These are phyloP conservation scores for Rhizopogon vinicolor DNA, from an alignment of 768 basidiomycete species.

Conservation along the genomic window DNA sequence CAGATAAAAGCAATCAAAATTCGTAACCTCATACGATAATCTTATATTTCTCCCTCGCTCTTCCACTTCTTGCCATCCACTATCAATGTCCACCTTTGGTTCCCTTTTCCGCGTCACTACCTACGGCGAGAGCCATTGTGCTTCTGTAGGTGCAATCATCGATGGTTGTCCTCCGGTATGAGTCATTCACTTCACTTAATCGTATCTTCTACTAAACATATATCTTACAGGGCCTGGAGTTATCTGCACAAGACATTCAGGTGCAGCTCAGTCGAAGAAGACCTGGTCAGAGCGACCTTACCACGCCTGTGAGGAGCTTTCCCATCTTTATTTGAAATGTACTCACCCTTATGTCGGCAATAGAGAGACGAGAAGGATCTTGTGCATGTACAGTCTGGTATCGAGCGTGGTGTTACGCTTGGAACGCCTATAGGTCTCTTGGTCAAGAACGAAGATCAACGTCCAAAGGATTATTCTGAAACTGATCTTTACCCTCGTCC, in stretches of 20 bases:
- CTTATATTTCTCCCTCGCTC: slow-evolving; percentile 9
- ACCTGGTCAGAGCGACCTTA: slow-evolving; percentile 95
- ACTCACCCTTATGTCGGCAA: slow-evolving; percentile 4
- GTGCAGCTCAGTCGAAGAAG: slow-evolving; percentile 84
- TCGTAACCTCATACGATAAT: slow-evolving; percentile 1
- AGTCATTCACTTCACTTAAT: slow-evolving; percentile 8
- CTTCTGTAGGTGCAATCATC: slow-evolving; percentile 94
- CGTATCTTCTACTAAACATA: slow-evolving; percentile 10
- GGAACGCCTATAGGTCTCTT: slow-evolving; percentile 98
- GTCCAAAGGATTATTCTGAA: slow-evolving; percentile 97
- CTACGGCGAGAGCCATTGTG: slow-evolving; percentile 96
- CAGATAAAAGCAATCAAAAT: slow-evolving; percentile 9
- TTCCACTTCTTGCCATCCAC: slow-evolving; percentile 1
- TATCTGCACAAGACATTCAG: slow-evolving; percentile 84
- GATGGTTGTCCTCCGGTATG: slow-evolving; percentile 95
- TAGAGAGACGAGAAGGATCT: slow-evolving; percentile 95
- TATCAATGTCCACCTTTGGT: slow-evolving; percentile 90
- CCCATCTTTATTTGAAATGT: not conserved
- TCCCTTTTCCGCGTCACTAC: slow-evolving; percentile 91
- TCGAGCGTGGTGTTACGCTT: slow-evolving; percentile 90
- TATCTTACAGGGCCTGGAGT: slow-evolving; percentile 64
- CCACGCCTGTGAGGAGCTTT: slow-evolving; percentile 73
- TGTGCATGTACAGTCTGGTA: slow-evolving; percentile 89
- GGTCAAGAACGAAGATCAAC: slow-evolving; percentile 96
- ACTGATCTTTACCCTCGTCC: slow-evolving; percentile 97